Evolutionary conservation across 331 rosid genomes (phyloP).

Genomic region (Erythrophleum ivorense): DNA sequence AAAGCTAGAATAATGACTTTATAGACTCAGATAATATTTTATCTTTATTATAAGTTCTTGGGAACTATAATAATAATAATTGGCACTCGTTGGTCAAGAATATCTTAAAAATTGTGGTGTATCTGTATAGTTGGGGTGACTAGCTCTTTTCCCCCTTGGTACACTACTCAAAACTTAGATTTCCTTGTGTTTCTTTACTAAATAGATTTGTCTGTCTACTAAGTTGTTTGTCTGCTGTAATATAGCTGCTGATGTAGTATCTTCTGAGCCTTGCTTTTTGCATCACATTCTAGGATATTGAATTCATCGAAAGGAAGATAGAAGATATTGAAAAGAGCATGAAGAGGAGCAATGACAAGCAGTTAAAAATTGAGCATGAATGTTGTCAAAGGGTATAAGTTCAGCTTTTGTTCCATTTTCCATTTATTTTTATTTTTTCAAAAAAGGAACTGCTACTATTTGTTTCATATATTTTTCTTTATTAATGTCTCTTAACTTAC

Average conservation of each 20-base stretch:
- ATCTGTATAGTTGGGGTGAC: neutral
- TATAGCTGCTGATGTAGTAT: conserved; percentile 24
- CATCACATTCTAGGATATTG: conserved; percentile 67
- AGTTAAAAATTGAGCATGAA: conserved; percentile 84
- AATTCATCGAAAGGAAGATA: conserved; percentile 77
- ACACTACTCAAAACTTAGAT: neutral
- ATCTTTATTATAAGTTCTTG: neutral
- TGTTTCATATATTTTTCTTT: conserved; percentile 14
- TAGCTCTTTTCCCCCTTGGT: neutral
- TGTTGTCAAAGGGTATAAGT: conserved; percentile 77
- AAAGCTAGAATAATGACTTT: neutral
- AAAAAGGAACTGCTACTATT: neutral
- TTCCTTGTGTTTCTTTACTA: neutral
- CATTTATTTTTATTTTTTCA: neutral
- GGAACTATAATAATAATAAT: neutral
- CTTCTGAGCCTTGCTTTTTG: conserved; percentile 34
- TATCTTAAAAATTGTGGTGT: neutral
- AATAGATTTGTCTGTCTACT: neutral
- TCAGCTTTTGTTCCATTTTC: conserved; percentile 4
- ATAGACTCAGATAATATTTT: neutral
- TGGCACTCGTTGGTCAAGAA: neutral
- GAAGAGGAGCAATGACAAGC: conserved; percentile 99
- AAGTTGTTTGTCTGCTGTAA: conserved; percentile 26
- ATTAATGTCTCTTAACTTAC: neutral
- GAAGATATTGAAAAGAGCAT: conserved; percentile 97